Base-by-base conservation (phyloP, 257 asterid genomes). In the Knoxia roxburghii region DNA sequence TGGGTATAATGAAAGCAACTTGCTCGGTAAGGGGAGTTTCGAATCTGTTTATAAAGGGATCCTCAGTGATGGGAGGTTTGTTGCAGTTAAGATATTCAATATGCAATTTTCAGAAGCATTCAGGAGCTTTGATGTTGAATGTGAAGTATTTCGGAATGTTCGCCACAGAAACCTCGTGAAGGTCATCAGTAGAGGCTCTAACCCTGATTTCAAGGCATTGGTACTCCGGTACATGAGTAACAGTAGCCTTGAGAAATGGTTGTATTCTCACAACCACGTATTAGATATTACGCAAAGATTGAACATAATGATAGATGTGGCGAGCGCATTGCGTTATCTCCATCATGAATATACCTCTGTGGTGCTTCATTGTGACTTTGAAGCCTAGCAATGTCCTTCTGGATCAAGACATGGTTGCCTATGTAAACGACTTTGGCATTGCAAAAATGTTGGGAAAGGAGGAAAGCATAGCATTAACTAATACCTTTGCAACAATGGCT, bases 101-200 rank as follows among this genome's bases (percentile, higher is more conserved):
- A 7, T 68, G 53, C 76, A 73, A 52, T 10, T 45, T 2, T 76
- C 72, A 72, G 75, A 41, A 6, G 74, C 78, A 30, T 63, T 63
- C 50, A 55, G 43, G 65, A 72, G 68, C 29, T 80, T 80, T n/a
- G 70, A 61, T 17, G 33, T 3, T 5, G 81, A 79, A 70, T 79
- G 79, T 61, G 71, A 76, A 63, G 76, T 67, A 33, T 46, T 80
- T 2, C 40, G 76, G 17, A 73, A 61, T 33, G 56, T 80, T 61
- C 78, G 85, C 41, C 85, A 80, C 26, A 17, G 78, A 39, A 80
- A 77, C 66, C 76, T 80, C 9, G 53, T 58, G 0, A 74, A 71
- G 72, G 76, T 80, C 35, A 55, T 77, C 13, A 37, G 76, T 12
- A 77, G 76, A 20, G 77, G 82, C 71, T 68, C 82, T 32, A 80